Percentiles rank a stretch among this genome's conserved stretches.
Evolutionary conservation across 2,329 filamentous ascomycete species (phyloP).

Genomic region (Penicillium aurantiogriseum): DNA sequence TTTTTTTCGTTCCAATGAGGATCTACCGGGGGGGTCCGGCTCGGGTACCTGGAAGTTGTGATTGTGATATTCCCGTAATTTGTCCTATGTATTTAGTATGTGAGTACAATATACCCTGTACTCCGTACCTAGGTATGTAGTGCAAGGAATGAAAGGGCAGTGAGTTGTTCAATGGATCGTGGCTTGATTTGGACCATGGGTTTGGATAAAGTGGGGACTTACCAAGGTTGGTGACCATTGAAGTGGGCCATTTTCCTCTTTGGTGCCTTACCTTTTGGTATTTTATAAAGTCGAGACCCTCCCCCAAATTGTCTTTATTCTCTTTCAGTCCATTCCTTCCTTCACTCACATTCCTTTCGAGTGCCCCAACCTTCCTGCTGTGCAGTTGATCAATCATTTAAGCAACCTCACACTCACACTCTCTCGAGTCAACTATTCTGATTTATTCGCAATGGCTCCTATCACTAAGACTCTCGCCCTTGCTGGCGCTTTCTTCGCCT

Average conservation of each 20-base stretch:
- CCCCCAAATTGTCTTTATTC: background rate
- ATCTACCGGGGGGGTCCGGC: background rate
- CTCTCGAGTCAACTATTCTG: background rate
- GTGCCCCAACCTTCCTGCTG: constrained; percentile 24
- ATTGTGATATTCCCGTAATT: background rate
- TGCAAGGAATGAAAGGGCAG: background rate
- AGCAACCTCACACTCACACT: constrained; percentile 5
- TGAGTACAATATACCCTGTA: background rate
- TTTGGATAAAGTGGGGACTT: background rate
- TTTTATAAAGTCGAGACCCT: constrained; percentile 8
- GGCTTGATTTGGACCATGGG: constrained; percentile 3
- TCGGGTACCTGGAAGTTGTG: constrained; percentile 1
- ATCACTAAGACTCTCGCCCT: constrained; percentile 39
- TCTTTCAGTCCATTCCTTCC: constrained; percentile 2
- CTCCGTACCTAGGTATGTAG: too few species aligned
- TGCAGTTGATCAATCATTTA: constrained; percentile 24
- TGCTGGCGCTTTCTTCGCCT: constrained; percentile 36
- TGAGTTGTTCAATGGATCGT: constrained; percentile 1
- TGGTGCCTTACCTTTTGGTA: background rate
- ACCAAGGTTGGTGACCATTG: background rate
- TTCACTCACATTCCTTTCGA: constrained; percentile 24
- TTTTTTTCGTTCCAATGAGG: background rate
- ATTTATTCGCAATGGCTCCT: constrained; percentile 34
- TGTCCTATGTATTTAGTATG: background rate
- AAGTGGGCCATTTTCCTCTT: constrained; percentile 1